Evolutionary conservation across 1,284 basidiomycete species (phyloP).

Genomic region (Fomitopsis palustris): DNA sequence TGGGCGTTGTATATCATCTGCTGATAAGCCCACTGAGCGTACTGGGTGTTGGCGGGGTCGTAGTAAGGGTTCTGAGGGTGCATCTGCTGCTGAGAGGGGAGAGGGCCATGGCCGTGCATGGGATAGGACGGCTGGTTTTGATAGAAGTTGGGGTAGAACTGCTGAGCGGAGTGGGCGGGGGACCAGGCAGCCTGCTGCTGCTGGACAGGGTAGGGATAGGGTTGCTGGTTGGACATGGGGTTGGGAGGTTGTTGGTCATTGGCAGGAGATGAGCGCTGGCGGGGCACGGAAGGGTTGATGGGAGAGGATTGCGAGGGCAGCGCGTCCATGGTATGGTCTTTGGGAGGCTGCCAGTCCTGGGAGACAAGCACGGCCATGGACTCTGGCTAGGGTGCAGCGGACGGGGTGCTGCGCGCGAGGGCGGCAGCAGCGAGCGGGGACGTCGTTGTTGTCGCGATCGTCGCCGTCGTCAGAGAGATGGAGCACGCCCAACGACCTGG

Average conservation of each 20-base stretch:
- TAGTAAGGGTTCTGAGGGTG: conserved; percentile 55
- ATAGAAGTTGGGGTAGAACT: conserved; percentile 72
- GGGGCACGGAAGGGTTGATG: conserved; percentile 35
- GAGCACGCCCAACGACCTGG: not conserved
- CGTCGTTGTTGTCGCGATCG: conserved; percentile 2
- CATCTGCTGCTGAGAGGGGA: conserved; percentile 43
- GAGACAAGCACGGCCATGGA: conserved; percentile 76
- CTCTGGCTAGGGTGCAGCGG: conserved; percentile 20
- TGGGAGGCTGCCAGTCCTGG: conserved; percentile 65
- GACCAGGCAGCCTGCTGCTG: conserved; percentile 56
- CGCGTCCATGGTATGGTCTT: conserved; percentile 60
- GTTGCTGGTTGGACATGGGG: conserved; percentile 29
- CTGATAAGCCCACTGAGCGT: conserved; percentile 83
- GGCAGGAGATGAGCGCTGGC: conserved; percentile 54
- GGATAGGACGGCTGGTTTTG: conserved; percentile 59
- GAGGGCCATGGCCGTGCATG: conserved; percentile 41
- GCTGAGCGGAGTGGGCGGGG: conserved; percentile 54
- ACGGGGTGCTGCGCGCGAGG: conserved; percentile 3
- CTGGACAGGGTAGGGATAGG: conserved; percentile 39
- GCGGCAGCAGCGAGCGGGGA: conserved; percentile 11
- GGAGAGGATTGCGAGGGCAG: conserved; percentile 38
- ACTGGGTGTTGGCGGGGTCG: conserved; percentile 72
- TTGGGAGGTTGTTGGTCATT: conserved; percentile 41
- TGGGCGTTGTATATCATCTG: conserved; percentile 79
- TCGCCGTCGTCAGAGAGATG: conserved; percentile 3